Conservation (phyloP, 805 yeast genomes). For the Suhomyces pyralidae region DNA sequence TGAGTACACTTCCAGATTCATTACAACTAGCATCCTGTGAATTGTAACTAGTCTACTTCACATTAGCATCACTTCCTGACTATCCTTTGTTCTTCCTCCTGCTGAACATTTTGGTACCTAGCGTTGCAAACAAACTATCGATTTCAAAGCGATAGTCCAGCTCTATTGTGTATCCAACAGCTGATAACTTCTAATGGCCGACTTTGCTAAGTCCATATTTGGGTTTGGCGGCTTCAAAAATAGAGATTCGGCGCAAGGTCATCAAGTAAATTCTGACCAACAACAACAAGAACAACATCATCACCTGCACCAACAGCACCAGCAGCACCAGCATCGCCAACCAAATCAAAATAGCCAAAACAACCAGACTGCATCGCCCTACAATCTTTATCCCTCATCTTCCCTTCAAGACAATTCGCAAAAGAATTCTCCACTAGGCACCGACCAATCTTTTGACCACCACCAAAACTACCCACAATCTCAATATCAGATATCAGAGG, state of each 20-base stretch:
- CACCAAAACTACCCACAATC: slow-evolving; percentile 1
- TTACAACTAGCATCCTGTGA: not conserved
- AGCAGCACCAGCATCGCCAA: not conserved
- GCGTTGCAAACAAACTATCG: not conserved
- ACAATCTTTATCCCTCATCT: slow-evolving; percentile 2
- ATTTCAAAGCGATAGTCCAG: not conserved
- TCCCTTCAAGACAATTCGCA: not conserved
- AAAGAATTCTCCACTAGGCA: not conserved
- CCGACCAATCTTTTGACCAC: not conserved
- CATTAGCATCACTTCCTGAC: not conserved
- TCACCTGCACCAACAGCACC: not conserved
- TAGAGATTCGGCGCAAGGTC: slow-evolving; percentile 17
- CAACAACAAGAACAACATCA: slow-evolving; percentile 1
- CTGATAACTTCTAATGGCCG: slow-evolving; percentile 30
- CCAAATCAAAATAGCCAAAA: not conserved
- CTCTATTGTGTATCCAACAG: not conserved
- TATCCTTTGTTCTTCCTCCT: not conserved
- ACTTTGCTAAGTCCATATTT: slow-evolving; percentile 44
- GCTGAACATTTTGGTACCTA: not conserved
- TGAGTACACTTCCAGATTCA: not conserved
- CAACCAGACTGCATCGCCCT: slow-evolving; percentile 1
- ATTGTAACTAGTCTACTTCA: not conserved
- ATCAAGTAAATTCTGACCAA: not conserved
- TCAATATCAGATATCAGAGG: slow-evolving; percentile 2
- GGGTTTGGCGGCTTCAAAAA: slow-evolving; percentile 38